These are phyloP conservation scores for Neostapfia colusana DNA, from an alignment of 176 grass and related monocot genomes.

Conservation along the genomic window DNA sequence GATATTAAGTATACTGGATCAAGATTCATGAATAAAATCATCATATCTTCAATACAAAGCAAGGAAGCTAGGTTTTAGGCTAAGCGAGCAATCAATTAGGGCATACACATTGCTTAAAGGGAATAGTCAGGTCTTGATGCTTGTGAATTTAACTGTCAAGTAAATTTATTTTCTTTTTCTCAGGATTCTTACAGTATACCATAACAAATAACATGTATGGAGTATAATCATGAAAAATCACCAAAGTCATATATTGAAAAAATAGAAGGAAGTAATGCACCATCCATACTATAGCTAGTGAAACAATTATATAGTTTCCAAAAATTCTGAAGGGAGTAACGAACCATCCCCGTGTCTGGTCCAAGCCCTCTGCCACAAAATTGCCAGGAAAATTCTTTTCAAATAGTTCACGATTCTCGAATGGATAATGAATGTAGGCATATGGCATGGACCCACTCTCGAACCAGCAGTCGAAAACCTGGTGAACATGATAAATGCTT, in stretches of 20 bases:
- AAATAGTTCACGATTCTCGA: conserved; percentile 93
- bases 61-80: conserved; percentile 16
- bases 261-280: not conserved
- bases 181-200: not conserved
- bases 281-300: not conserved
- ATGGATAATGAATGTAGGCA: conserved; percentile 98
- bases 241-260: conserved; percentile 10
- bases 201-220: not conserved
- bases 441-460: conserved; percentile 99
- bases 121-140: not conserved
- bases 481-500: conserved; percentile 27
- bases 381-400: conserved; percentile 98
- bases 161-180: no score
- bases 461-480: conserved; percentile 99
- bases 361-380: conserved; percentile 96
- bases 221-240: conserved; percentile 17
- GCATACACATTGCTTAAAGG: not conserved
- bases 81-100: not conserved
- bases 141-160: not conserved
- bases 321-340: conserved; percentile 42
- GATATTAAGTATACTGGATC: not conserved
- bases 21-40: conserved; percentile 3
- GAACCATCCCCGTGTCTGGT: conserved; percentile 97
- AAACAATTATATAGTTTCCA: conserved; percentile 8
- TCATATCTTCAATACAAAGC: not conserved